phyloP scores from a whole-genome alignment of 2,329 filamentous ascomycete genomes.

The Aspergillus hiratsukae region DNA sequence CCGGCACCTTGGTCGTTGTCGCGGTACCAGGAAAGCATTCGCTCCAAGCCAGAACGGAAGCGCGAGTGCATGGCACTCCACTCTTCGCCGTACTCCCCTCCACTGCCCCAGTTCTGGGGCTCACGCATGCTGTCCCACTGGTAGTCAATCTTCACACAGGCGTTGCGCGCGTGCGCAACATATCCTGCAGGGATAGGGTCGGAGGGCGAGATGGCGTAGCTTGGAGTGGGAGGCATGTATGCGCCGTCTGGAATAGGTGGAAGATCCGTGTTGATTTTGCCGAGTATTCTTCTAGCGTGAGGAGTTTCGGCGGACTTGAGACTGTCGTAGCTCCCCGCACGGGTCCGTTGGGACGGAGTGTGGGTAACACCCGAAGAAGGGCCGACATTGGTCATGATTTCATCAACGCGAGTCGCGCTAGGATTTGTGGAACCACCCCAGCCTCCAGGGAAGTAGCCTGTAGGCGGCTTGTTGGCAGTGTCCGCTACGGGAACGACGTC shows the following conservation, averaged over 20 bases:
- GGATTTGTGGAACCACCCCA: slow-evolving; percentile 47
- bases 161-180: slow-evolving; percentile 82
- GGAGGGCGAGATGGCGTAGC: slow-evolving; percentile 75
- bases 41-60: slow-evolving; percentile 73
- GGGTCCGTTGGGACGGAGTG: slow-evolving; percentile 37
- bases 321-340: slow-evolving; percentile 45
- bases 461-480: slow-evolving; percentile 31
- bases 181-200: slow-evolving; percentile 83
- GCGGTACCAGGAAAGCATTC: slow-evolving; percentile 78
- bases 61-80: slow-evolving; percentile 94
- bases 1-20: slow-evolving; percentile 36
- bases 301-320: slow-evolving; percentile 21
- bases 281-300: slow-evolving; percentile 19
- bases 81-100: slow-evolving; percentile 84
- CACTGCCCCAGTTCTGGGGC: slow-evolving; percentile 77
- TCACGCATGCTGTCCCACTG: slow-evolving; percentile 90
- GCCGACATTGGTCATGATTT: slow-evolving; percentile 11
- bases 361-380: not conserved
- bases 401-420: slow-evolving; percentile 21
- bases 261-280: slow-evolving; percentile 31
- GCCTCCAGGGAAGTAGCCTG: slow-evolving; percentile 51
- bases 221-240: slow-evolving; percentile 73
- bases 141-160: slow-evolving; percentile 82
- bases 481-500: slow-evolving; percentile 44
- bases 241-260: slow-evolving; percentile 32